phyloP scores from a whole-genome alignment of 306 rosid genomes.

The Prunus mira region DNA sequence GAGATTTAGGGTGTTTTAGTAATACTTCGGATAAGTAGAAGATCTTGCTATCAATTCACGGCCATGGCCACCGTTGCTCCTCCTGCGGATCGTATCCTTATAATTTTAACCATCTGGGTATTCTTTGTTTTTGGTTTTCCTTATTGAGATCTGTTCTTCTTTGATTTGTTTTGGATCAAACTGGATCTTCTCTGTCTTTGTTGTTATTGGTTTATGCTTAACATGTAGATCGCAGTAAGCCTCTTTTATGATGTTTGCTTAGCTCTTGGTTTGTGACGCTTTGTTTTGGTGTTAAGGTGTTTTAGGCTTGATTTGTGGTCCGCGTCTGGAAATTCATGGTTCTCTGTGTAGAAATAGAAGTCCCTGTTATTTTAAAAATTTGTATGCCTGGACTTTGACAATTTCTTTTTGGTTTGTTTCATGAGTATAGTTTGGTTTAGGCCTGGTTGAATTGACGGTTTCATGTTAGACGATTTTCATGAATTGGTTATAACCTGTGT shows the following conservation, averaged over 20 bases:
- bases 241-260: neutral
- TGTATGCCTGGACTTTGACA: neutral
- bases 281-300: neutral
- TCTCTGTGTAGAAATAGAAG: neutral
- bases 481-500: neutral
- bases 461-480: neutral
- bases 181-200: neutral
- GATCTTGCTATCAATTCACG: conserved; percentile 41
- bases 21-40: conserved; percentile 6
- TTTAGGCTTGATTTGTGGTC: neutral
- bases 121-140: neutral
- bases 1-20: conserved; percentile 34
- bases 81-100: conserved; percentile 93
- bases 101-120: neutral
- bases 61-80: conserved; percentile 85
- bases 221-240: conserved; percentile 28
- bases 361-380: neutral
- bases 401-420: neutral
- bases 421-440: neutral
- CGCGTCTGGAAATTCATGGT: neutral
- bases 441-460: neutral
- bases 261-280: neutral
- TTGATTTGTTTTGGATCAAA: conserved; percentile 26
- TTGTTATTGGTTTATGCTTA: neutral
- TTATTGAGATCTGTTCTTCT: conserved; percentile 16